phyloP scores from a whole-genome alignment of 2,329 filamentous ascomycete species.

The Venturia effusa region DNA sequence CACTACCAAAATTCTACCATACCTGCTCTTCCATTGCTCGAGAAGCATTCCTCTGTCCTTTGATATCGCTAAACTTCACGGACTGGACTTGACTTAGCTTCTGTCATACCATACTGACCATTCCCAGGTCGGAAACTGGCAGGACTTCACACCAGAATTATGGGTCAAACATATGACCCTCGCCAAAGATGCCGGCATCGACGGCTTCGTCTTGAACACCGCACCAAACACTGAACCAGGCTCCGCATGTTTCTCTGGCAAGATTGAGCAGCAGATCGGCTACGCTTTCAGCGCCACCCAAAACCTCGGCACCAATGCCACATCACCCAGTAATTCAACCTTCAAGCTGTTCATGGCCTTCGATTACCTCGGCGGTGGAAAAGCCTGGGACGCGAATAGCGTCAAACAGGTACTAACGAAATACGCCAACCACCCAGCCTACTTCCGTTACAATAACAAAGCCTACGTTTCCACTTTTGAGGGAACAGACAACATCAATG shows the following conservation, averaged over 20 bases:
- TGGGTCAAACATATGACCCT: constrained; percentile 20
- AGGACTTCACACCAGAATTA: background rate
- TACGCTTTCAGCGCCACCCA: background rate
- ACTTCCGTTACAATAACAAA: constrained; percentile 39
- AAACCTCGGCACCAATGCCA: background rate
- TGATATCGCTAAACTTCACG: no score
- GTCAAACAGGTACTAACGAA: constrained; percentile 14
- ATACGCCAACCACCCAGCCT: constrained; percentile 33
- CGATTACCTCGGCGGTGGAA: constrained; percentile 8
- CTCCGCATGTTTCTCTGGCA: constrained; percentile 15
- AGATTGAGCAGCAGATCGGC: constrained; percentile 16
- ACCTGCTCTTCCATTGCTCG: no score
- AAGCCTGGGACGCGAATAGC: background rate
- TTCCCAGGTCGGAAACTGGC: background rate
- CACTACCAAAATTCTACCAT: no score
- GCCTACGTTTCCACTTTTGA: constrained; percentile 46
- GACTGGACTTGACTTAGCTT: no score
- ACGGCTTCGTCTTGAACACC: constrained; percentile 31
- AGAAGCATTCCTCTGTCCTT: no score
- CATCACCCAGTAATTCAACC: constrained; percentile 20
- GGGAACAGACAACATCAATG: constrained; percentile 28
- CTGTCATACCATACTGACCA: background rate
- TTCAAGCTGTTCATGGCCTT: constrained; percentile 34
- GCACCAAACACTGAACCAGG: constrained; percentile 14
- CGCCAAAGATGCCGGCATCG: constrained; percentile 28